Conservation (phyloP, 1,284 basidiomycete genomes). For the Cryptococcus sp. region DNA sequence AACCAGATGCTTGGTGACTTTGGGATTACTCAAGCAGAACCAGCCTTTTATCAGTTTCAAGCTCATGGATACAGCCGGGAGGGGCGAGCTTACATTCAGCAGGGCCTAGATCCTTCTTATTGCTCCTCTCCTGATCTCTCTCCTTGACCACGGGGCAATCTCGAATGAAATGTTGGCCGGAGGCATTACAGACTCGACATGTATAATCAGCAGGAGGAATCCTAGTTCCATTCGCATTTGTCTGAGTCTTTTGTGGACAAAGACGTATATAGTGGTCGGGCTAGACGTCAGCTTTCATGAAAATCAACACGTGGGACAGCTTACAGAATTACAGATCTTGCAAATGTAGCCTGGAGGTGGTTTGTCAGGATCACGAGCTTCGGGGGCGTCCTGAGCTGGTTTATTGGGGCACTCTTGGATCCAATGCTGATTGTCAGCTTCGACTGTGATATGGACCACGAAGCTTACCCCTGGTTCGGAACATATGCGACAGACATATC, state of each 20-base stretch:
- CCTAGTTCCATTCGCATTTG: slow-evolving; percentile 71
- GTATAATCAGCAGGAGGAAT: slow-evolving; percentile 69
- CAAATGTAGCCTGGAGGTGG: slow-evolving; percentile 40
- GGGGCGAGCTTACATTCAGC: slow-evolving; percentile 51
- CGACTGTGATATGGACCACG: not conserved
- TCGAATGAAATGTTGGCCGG: slow-evolving; percentile 68
- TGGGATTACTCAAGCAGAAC: slow-evolving; percentile 93
- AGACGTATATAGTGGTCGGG: slow-evolving; percentile 79
- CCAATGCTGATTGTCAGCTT: slow-evolving; percentile 34
- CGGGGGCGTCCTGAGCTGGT: slow-evolving; percentile 2
- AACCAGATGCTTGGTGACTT: slow-evolving; percentile 84
- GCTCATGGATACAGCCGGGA: not conserved
- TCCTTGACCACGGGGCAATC: slow-evolving; percentile 69
- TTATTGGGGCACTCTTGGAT: slow-evolving; percentile 46
- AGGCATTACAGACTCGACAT: slow-evolving; percentile 80
- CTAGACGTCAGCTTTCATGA: slow-evolving; percentile 41
- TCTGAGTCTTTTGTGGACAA: slow-evolving; percentile 61
- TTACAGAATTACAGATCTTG: slow-evolving; percentile 44
- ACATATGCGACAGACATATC: slow-evolving; percentile 81
- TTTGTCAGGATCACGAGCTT: slow-evolving; percentile 20
- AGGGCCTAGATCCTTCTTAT: slow-evolving; percentile 54
- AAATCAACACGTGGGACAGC: slow-evolving; percentile 40
- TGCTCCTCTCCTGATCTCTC: slow-evolving; percentile 46
- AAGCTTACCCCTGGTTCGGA: slow-evolving; percentile 51
- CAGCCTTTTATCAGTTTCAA: slow-evolving; percentile 58